Percentiles rank a stretch among this genome's conserved stretches.
These are phyloP conservation scores for Saussurea involucrata DNA, from an alignment of 129 eudicot genomes.

Conservation along the genomic window DNA sequence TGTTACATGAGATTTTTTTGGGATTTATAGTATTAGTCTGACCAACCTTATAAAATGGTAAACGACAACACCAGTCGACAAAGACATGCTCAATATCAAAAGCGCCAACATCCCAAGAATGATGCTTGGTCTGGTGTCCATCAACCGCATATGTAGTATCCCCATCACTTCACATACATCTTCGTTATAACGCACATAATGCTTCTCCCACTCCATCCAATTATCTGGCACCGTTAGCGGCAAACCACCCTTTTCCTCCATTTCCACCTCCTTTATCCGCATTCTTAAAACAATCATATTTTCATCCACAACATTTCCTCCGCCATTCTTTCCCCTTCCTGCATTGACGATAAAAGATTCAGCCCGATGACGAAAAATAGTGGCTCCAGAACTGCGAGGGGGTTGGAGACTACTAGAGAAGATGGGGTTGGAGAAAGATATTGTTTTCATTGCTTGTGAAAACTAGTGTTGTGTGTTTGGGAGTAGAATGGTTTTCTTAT, in stretches of 20 bases:
- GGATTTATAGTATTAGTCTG: not conserved
- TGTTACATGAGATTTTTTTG: not conserved
- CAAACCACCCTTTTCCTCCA: slow-evolving; percentile 11
- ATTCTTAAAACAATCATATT: slow-evolving; percentile 52
- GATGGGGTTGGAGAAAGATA: slow-evolving; percentile 8
- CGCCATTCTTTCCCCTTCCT: slow-evolving; percentile 16
- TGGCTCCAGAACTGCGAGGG: not conserved
- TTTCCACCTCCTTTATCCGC: slow-evolving; percentile 47
- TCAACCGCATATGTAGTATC: slow-evolving; percentile 44
- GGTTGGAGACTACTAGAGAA: not conserved
- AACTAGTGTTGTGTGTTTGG: not conserved
- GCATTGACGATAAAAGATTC: slow-evolving; percentile 11
- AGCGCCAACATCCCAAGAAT: slow-evolving; percentile 41
- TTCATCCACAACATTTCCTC: slow-evolving; percentile 47
- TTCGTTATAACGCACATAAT: slow-evolving; percentile 37
- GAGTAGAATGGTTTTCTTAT: not conserved
- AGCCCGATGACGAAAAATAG: not conserved
- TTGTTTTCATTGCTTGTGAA: slow-evolving; percentile 18
- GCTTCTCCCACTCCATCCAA: slow-evolving; percentile 78
- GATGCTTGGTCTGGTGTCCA: slow-evolving; percentile 68
- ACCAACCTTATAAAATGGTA: slow-evolving; percentile 26
- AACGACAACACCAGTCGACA: slow-evolving; percentile 28
- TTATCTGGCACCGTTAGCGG: slow-evolving; percentile 11
- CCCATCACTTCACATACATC: slow-evolving; percentile 44
- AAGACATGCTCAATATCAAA: slow-evolving; percentile 31